Evolutionary conservation across 257 asterid species (phyloP).

Genomic region (Petunia secreta): DNA sequence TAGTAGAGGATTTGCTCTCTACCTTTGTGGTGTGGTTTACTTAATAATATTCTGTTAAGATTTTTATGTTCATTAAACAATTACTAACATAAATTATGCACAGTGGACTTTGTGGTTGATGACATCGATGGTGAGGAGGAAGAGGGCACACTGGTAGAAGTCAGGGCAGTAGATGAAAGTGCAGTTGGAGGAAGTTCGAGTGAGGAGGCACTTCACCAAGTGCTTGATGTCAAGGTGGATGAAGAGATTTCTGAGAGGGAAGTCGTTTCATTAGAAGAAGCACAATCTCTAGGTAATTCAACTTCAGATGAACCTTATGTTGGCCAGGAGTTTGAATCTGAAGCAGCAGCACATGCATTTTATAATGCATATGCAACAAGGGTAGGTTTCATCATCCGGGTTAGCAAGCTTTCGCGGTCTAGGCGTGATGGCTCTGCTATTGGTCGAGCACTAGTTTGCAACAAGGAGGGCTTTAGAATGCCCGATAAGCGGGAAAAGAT

Average conservation of each 20-base stretch:
- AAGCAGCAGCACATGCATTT: conserved; percentile 93
- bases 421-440: conserved; percentile 98
- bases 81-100: conserved; percentile 16
- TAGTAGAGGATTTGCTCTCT: not conserved
- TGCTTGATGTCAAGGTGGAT: conserved; percentile 62
- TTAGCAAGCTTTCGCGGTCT: conserved; percentile 97
- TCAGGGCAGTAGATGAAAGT: conserved; percentile 54
- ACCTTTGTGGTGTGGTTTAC: not conserved
- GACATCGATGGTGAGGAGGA: conserved; percentile 71
- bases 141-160: conserved; percentile 65
- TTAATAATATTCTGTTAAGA: not conserved
- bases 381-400: conserved; percentile 89
- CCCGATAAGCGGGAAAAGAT: conserved; percentile 93
- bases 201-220: conserved; percentile 61
- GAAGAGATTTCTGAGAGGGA: conserved; percentile 69
- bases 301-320: conserved; percentile 72
- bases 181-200: conserved; percentile 59
- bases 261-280: conserved; percentile 54
- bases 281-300: conserved; percentile 57
- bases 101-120: conserved; percentile 87
- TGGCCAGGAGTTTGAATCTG: conserved; percentile 94
- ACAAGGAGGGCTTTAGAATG: conserved; percentile 94
- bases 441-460: conserved; percentile 97
- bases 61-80: not conserved
- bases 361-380: conserved; percentile 86